phyloP scores from a whole-genome alignment of 2,329 filamentous ascomycete genomes.

The Ophiostoma novo-ulmi region DNA sequence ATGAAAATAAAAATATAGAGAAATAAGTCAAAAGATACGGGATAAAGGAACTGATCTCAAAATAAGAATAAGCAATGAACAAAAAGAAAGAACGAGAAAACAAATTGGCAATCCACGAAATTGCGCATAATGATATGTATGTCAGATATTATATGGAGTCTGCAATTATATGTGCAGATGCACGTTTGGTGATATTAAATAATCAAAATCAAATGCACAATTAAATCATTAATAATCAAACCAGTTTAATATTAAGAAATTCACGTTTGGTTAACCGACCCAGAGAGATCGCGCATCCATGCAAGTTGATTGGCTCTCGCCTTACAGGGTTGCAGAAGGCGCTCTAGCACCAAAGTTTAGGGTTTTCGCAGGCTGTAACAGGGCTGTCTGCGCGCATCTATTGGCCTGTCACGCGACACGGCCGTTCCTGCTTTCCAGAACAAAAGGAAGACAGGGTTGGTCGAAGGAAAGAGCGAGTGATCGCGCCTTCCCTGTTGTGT shows the following conservation, averaged over 20 bases:
- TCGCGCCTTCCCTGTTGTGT: conserved; percentile 18
- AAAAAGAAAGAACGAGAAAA: neutral
- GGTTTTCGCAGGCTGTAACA: neutral
- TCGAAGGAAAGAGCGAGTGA: neutral
- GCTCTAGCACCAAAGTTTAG: neutral
- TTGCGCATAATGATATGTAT: neutral
- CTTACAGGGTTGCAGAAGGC: neutral
- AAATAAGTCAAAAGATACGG: neutral
- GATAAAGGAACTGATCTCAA: neutral
- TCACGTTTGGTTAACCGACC: neutral
- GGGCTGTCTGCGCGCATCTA: conserved; percentile 23
- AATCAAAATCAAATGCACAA: neutral
- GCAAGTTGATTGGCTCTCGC: conserved; percentile 19
- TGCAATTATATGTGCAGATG: neutral
- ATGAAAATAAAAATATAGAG: neutral
- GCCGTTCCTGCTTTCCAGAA: conserved; percentile 14
- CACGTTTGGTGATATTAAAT: neutral
- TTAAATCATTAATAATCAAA: neutral
- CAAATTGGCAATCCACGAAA: neutral
- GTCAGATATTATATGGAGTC: conserved; percentile 1
- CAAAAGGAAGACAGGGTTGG: conserved; percentile 4
- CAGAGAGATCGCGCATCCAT: conserved; percentile 12
- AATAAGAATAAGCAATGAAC: neutral
- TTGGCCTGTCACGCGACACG: conserved; percentile 28
- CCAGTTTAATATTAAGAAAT: neutral